phyloP scores from a whole-genome alignment of 73 alveolate genomes.

The Diophrys sp. region DNA sequence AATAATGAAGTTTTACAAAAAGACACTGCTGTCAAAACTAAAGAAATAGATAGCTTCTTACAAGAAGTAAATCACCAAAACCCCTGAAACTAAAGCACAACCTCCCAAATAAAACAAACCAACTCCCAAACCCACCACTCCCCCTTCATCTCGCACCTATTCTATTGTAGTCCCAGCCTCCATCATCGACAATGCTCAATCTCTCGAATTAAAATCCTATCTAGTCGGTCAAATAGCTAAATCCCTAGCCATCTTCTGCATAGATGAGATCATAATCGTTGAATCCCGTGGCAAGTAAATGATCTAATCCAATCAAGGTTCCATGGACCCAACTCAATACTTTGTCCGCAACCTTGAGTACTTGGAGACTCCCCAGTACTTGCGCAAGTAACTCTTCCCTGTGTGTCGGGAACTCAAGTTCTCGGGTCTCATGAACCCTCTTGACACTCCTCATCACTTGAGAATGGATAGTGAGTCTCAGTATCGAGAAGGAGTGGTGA shows the following conservation, averaged over 20 bases:
- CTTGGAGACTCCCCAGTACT: slow-evolving; percentile 95
- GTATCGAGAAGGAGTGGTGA: slow-evolving; percentile 92
- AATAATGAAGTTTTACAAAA: too few relatives aligned
- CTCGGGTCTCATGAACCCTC: slow-evolving; percentile 92
- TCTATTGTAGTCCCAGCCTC: slow-evolving; percentile 78
- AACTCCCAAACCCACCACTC: too few relatives aligned
- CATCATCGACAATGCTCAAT: slow-evolving; percentile 81
- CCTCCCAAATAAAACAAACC: too few relatives aligned
- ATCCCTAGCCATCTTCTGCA: slow-evolving; percentile 77
- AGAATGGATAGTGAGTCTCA: slow-evolving; percentile 76
- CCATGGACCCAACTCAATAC: slow-evolving; percentile 59
- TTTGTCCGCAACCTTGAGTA: slow-evolving; percentile 87
- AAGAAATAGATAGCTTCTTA: too few relatives aligned
- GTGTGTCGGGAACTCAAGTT: slow-evolving; percentile 74
- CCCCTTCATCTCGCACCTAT: too few relatives aligned
- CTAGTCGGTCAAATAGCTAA: slow-evolving; percentile 92
- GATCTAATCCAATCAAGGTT: slow-evolving; percentile 41
- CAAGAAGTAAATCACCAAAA: too few relatives aligned
- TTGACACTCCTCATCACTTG: slow-evolving; percentile 90
- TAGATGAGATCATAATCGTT: slow-evolving; percentile 82
- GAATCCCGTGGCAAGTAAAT: slow-evolving; percentile 43
- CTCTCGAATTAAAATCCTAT: slow-evolving; percentile 82
- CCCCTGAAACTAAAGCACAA: too few relatives aligned
- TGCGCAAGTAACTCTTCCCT: slow-evolving; percentile 89
- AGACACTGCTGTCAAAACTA: too few relatives aligned